These are phyloP conservation scores for Solanum medicagineum DNA, from an alignment of 257 asterid species.

Conservation along the genomic window DNA sequence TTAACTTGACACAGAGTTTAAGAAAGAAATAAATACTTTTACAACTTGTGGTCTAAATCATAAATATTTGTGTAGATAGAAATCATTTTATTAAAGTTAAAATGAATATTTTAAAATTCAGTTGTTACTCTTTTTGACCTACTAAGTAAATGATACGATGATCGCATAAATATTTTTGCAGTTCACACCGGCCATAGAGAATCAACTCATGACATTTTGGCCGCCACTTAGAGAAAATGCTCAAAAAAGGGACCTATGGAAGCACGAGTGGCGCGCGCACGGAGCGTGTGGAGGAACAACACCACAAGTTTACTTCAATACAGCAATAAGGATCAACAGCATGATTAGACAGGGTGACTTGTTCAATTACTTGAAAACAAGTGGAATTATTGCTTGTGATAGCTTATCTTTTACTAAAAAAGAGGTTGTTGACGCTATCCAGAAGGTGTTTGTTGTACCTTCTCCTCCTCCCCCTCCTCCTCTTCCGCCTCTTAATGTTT, in stretches of 20 bases:
- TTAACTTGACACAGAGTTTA: too few species aligned
- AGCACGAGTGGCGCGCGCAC: neutral
- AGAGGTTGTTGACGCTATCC: neutral
- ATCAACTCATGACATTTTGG: neutral
- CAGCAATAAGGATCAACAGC: neutral
- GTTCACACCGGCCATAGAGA: accelerated
- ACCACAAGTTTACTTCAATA: neutral
- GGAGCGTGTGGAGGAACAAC: neutral
- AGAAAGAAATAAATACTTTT: too few species aligned
- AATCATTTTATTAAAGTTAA: too few species aligned
- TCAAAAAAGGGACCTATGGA: neutral
- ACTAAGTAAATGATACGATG: neutral
- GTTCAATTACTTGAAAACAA: neutral
- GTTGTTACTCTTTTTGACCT: too few species aligned
- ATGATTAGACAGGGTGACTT: neutral
- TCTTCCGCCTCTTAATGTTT: neutral
- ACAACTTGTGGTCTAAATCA: too few species aligned
- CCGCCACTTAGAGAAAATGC: neutral
- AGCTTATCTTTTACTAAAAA: neutral
- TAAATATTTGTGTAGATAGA: too few species aligned
- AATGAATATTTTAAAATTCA: too few species aligned
- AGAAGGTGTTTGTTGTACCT: neutral
- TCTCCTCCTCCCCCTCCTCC: neutral
- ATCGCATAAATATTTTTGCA: neutral
- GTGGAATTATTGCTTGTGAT: neutral